Evolutionary conservation across 129 eudicot species (phyloP).

Genomic region (Flaveria linearis): DNA sequence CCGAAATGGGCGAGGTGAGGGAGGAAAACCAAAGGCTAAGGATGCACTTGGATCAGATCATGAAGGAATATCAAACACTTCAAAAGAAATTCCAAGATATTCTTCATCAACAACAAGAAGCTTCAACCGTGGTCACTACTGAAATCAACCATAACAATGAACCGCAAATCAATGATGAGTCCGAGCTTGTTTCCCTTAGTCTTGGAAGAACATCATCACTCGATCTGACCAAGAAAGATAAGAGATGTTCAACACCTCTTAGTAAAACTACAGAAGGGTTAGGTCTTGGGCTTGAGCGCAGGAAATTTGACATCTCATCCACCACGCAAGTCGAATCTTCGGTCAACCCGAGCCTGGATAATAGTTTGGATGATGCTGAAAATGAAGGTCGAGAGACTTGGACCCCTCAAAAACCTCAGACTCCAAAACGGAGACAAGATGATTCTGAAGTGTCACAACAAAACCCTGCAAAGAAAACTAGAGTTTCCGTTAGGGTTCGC

Average conservation of each 20-base stretch:
- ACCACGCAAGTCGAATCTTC: conserved; percentile 27
- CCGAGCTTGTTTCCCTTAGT: conserved; percentile 72
- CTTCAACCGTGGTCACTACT: conserved; percentile 15
- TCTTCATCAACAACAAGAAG: conserved; percentile 45
- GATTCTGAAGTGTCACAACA: conserved; percentile 67
- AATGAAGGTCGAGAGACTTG: conserved; percentile 42
- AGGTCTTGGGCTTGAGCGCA: conserved; percentile 60
- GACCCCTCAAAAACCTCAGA: conserved; percentile 47
- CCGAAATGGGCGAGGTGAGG: conserved; percentile 68
- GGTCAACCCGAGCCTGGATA: conserved; percentile 41
- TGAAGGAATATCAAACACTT: conserved; percentile 74
- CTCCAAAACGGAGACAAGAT: conserved; percentile 39
- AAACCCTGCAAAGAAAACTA: conserved; percentile 73
- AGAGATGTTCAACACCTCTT: conserved; percentile 27
- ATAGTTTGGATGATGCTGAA: conserved; percentile 63
- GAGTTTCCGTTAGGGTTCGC: conserved; percentile 93
- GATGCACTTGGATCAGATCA: conserved; percentile 55
- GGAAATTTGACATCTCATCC: conserved; percentile 48
- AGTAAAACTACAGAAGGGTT: conserved; percentile 38
- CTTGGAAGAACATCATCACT: conserved; percentile 63
- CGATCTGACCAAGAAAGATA: conserved; percentile 41
- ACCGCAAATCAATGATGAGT: conserved; percentile 34
- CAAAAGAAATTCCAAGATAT: conserved; percentile 59
- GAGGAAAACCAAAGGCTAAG: conserved; percentile 81
- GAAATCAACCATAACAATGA: background rate